A percentile compares a stretch with the other conserved stretches of the same genome.
phyloP scores from a whole-genome alignment of 176 grass and related monocot genomes.

The Carex parvula region DNA sequence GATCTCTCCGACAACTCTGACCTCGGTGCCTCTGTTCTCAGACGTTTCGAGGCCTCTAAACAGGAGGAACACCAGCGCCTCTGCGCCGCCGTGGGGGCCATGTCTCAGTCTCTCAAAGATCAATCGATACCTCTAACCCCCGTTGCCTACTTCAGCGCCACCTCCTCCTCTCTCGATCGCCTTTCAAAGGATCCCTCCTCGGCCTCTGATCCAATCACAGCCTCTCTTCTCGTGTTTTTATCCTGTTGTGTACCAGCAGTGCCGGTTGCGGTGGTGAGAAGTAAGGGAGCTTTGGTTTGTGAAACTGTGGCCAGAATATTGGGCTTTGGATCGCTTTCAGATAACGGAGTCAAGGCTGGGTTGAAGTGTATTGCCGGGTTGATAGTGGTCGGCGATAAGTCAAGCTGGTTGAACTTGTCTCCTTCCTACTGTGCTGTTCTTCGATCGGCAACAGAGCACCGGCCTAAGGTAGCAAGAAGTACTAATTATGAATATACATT shows the following conservation, averaged over 20 bases:
- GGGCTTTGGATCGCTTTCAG: slow-evolving; percentile 51
- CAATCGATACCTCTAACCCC: slow-evolving; percentile 36
- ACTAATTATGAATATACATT: background rate
- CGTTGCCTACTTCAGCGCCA: slow-evolving; percentile 71
- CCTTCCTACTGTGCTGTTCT: slow-evolving; percentile 51
- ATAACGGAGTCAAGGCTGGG: slow-evolving; percentile 58
- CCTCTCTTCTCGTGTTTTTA: slow-evolving; percentile 66
- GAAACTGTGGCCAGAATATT: slow-evolving; percentile 56
- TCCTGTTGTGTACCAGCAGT: slow-evolving; percentile 44
- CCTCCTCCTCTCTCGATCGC: slow-evolving; percentile 38
- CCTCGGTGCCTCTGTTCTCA: slow-evolving; percentile 46
- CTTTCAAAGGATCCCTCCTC: slow-evolving; percentile 43
- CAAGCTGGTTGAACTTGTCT: slow-evolving; percentile 54
- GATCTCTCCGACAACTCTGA: slow-evolving; percentile 35
- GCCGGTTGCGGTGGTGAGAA: slow-evolving; percentile 38
- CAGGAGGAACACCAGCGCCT: slow-evolving; percentile 70
- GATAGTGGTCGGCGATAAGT: slow-evolving; percentile 53
- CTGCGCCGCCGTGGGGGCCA: slow-evolving; percentile 63
- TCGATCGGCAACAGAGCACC: slow-evolving; percentile 44
- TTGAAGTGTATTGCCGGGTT: slow-evolving; percentile 71
- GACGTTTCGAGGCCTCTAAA: slow-evolving; percentile 44
- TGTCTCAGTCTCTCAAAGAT: slow-evolving; percentile 69
- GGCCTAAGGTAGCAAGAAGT: slow-evolving; percentile 41
- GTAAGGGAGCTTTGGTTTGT: slow-evolving; percentile 39
- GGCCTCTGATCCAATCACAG: slow-evolving; percentile 41